Evolutionary conservation across 805 yeast species (phyloP).

Genomic region (Myxozyma geophila): DNA sequence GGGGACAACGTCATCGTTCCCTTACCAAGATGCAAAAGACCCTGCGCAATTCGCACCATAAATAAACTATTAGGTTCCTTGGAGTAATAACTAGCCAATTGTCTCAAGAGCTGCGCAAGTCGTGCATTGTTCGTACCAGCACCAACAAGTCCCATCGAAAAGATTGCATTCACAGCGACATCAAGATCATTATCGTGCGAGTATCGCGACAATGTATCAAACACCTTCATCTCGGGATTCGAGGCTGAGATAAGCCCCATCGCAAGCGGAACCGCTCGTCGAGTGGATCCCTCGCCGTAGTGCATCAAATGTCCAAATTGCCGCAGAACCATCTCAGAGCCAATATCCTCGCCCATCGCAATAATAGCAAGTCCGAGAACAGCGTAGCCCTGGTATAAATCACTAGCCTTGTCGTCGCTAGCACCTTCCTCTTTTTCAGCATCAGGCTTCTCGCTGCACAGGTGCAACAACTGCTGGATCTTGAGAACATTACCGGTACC

Average conservation of each 20-base stretch:
- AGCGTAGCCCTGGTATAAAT: constrained; percentile 78
- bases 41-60: constrained; percentile 93
- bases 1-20: constrained; percentile 92
- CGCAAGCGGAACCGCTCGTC: constrained; percentile 96
- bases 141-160: constrained; percentile 97
- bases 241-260: constrained; percentile 94
- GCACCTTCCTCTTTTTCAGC: constrained; percentile 43
- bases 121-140: constrained; percentile 99
- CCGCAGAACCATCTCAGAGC: constrained; percentile 95
- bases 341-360: constrained; percentile 97
- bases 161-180: constrained; percentile 92
- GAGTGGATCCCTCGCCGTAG: constrained; percentile 88
- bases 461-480: constrained; percentile 85
- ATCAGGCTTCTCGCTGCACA: constrained; percentile 58
- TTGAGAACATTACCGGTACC: constrained; percentile 97
- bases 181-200: constrained; percentile 94
- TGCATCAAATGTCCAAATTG: constrained; percentile 98
- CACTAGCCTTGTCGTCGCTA: constrained; percentile 52
- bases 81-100: constrained; percentile 88
- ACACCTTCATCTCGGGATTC: constrained; percentile 95
- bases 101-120: constrained; percentile 92
- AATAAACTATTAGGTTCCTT: constrained; percentile 89
- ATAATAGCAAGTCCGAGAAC: constrained; percentile 93
- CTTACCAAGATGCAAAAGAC: constrained; percentile 91
- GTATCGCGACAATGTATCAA: constrained; percentile 92